phyloP scores from a whole-genome alignment of 139 green algal genomes.

The Coccomyxa sp. region DNA sequence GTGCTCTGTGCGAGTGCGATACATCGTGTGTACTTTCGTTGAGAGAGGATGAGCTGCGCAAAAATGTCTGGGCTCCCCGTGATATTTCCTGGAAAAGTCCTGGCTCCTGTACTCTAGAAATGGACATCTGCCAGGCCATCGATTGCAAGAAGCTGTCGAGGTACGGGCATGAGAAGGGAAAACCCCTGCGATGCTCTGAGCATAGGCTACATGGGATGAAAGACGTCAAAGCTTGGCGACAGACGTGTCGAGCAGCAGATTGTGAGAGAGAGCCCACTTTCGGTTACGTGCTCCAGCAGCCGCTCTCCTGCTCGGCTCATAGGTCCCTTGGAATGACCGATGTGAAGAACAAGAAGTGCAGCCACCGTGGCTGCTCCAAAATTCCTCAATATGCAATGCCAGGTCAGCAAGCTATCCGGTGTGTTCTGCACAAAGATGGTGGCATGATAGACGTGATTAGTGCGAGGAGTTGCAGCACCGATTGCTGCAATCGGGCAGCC shows the following conservation, averaged over 20 bases:
- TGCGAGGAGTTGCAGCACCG: not conserved
- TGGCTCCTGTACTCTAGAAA: constrained; percentile 1
- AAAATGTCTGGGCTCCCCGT: not conserved
- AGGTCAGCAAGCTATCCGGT: not conserved
- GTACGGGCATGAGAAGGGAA: not conserved
- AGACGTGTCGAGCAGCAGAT: not conserved
- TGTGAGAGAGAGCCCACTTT: not conserved
- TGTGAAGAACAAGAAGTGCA: constrained; percentile 1
- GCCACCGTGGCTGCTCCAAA: not conserved
- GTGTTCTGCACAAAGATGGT: constrained; percentile 1
- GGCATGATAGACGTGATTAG: constrained; percentile 1
- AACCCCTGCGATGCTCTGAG: not conserved
- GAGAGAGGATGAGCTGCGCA: not conserved
- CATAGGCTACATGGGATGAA: constrained; percentile 1
- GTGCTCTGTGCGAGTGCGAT: not conserved
- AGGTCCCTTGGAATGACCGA: not conserved
- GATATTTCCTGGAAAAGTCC: constrained; percentile 1
- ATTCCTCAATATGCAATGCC: constrained; percentile 1
- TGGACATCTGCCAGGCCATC: not conserved
- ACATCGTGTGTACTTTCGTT: constrained; percentile 1
- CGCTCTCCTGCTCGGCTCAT: not conserved
- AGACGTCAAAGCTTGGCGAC: not conserved
- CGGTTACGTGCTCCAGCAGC: not conserved
- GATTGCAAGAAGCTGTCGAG: not conserved
- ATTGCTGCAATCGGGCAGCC: not conserved